Conservation (phyloP, 345 rosid species). For the Arabidopsis arenosa region DNA sequence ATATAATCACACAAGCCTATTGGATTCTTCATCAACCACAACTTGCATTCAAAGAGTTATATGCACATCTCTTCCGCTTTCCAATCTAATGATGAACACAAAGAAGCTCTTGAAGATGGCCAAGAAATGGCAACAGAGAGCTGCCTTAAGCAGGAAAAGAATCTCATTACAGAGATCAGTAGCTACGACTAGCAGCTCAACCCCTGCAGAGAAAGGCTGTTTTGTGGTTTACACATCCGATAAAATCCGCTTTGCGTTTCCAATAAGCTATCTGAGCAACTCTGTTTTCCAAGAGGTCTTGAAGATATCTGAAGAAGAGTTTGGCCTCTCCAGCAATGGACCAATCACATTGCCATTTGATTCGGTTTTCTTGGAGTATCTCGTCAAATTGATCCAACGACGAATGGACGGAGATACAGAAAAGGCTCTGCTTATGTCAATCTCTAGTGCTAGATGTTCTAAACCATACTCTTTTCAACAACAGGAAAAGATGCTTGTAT, state of each 20-base stretch:
- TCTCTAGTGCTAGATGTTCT: background rate
- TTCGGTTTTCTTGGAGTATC: background rate
- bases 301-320: slow-evolving; percentile 49
- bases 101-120: background rate
- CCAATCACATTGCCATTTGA: background rate
- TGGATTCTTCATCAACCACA: slow-evolving; percentile 14
- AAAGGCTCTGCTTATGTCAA: background rate
- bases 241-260: slow-evolving; percentile 4
- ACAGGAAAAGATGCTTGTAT: background rate
- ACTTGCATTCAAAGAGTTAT: slow-evolving; percentile 9
- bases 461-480: background rate
- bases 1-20: background rate
- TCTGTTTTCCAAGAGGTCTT: slow-evolving; percentile 42
- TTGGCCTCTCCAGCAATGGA: slow-evolving; percentile 18
- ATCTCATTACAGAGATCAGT: background rate
- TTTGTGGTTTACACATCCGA: slow-evolving; percentile 41
- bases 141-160: background rate
- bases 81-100: background rate
- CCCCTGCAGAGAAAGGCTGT: background rate
- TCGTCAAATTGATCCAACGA: background rate
- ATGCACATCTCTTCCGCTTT: background rate
- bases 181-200: background rate
- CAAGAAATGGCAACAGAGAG: slow-evolving; percentile 4
- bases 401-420: background rate
- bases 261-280: slow-evolving; percentile 31